Evolutionary conservation across 202 grass and related monocot species (phyloP).

Genomic region (Brachypodium distachyon): DNA sequence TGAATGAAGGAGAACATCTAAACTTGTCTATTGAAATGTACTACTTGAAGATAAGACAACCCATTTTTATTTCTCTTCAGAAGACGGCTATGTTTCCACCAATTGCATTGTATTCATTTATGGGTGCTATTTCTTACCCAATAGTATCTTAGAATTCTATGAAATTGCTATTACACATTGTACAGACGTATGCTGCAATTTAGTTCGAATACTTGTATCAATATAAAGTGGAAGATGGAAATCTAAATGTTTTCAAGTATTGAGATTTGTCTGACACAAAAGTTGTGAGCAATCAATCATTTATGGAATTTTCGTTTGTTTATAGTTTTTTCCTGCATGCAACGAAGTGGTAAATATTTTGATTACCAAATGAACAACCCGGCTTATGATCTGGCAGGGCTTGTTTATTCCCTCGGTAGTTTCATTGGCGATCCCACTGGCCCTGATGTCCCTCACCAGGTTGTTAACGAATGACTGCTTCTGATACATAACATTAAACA

Average conservation of each 20-base stretch:
- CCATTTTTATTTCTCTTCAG: background rate
- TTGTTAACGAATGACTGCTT: constrained; percentile 33
- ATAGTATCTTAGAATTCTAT: background rate
- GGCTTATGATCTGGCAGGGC: constrained; percentile 49
- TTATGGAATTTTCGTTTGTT: background rate
- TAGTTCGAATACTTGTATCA: background rate
- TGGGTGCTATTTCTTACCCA: background rate
- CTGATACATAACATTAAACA: constrained; percentile 17
- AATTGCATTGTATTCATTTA: background rate
- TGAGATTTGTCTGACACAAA: background rate
- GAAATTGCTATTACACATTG: background rate
- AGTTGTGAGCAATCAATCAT: background rate
- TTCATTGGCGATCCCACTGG: constrained; percentile 65
- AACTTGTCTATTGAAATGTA: background rate
- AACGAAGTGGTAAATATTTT: constrained; percentile 5
- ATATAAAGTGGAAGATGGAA: background rate
- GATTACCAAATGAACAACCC: background rate
- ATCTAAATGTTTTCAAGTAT: background rate
- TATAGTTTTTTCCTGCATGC: background rate
- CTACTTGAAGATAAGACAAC: background rate
- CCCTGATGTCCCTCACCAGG: constrained; percentile 89
- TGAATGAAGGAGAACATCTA: constrained; percentile 2
- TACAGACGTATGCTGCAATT: background rate
- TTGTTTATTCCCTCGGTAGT: constrained; percentile 82
- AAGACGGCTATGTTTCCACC: background rate